Evolutionary conservation across 352 stramenopile species (phyloP), one percentile per base, ranked within the genome.

Genomic region (Blastocystis sp.): DNA sequence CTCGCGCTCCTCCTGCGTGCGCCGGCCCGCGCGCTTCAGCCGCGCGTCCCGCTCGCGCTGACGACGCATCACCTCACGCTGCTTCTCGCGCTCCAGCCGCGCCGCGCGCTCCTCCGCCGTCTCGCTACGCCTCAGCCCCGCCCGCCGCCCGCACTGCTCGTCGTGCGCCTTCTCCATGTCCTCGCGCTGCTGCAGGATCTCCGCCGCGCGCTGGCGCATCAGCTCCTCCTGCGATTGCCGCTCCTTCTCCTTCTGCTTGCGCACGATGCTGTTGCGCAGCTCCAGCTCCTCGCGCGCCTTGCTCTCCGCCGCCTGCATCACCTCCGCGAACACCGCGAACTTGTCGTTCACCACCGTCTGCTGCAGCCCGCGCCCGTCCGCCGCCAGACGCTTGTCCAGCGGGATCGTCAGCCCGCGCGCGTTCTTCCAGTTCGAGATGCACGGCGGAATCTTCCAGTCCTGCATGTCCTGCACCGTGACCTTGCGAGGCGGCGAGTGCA

Each of bases 341-440:
- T 98, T 98, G 88, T 98, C 94, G 92, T 98, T 99, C 64, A 99
- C 96, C 0, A 95, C 97, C 41, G 71, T 89, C 61, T 91, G 67
- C 87, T 97, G 93, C 74, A 98, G 92, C 2, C 95, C 95, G 41
- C 96, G 93, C 48, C 97, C 97, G 91, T 99, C 96, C 19, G 96
- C 96, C 0, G 96, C 96, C 21, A 99, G 93, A 43, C 97, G 94
- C 92, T 99, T 99, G 91, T 99, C 96, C 56, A 99, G 91, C 38
- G 96, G 96, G 90, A 99, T 99, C 5, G 96, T 99, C 90, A 98
- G 98, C 0, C 96, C 97, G 19, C 92, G 90, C 9, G 94, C 94
- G 92, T 99, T 99, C 90, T 99, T 99, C 96, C 96, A 99, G 90
- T 99, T 99, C 45, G 95, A 98, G 87, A 99, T 98, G 89, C 95